phyloP scores from a whole-genome alignment of 1,284 basidiomycete species.

The Naganishia sp. region DNA sequence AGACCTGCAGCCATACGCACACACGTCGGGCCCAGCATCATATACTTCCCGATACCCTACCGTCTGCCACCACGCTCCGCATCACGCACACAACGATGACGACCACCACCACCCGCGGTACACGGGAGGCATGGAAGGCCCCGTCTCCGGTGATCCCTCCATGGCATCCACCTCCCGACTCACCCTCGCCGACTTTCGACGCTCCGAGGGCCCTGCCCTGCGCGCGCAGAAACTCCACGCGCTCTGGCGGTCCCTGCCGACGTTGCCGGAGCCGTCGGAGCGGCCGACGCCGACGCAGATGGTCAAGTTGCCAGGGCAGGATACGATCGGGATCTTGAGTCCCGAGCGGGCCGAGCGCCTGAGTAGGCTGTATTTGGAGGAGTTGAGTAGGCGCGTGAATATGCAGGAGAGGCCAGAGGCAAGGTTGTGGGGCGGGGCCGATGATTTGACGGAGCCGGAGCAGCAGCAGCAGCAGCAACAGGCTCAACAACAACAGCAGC shows the following conservation, averaged over 20 bases:
- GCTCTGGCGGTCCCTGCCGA: slow-evolving; percentile 52
- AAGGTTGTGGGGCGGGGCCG: slow-evolving; percentile 57
- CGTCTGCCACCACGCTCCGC: slow-evolving; percentile 18
- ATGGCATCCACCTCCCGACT: slow-evolving; percentile 29
- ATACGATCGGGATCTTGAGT: slow-evolving; percentile 57
- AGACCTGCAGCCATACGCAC: slow-evolving; percentile 25
- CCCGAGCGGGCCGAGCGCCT: slow-evolving; percentile 69
- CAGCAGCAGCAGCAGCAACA: slow-evolving; percentile 38
- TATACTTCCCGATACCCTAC: slow-evolving; percentile 20
- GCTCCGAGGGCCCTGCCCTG: slow-evolving; percentile 45
- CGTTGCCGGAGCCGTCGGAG: slow-evolving; percentile 40
- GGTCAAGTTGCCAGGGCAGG: slow-evolving; percentile 52
- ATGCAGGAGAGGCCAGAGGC: slow-evolving; percentile 48
- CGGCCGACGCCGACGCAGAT: slow-evolving; percentile 43
- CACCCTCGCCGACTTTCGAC: slow-evolving; percentile 50
- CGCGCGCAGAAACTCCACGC: slow-evolving; percentile 49
- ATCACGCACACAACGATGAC: slow-evolving; percentile 3
- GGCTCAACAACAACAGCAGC: slow-evolving; percentile 28
- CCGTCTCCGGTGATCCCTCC: slow-evolving; percentile 40
- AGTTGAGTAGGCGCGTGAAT: slow-evolving; percentile 65
- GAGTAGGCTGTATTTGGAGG: slow-evolving; percentile 72
- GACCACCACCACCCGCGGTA: neutral
- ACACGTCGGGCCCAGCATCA: slow-evolving; percentile 7
- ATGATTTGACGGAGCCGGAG: slow-evolving; percentile 48
- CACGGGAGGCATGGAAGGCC: neutral